Evolutionary conservation across 352 stramenopile species (phyloP), one percentile per base, ranked within the genome.

Genomic region (Globisporangium emineosum): DNA sequence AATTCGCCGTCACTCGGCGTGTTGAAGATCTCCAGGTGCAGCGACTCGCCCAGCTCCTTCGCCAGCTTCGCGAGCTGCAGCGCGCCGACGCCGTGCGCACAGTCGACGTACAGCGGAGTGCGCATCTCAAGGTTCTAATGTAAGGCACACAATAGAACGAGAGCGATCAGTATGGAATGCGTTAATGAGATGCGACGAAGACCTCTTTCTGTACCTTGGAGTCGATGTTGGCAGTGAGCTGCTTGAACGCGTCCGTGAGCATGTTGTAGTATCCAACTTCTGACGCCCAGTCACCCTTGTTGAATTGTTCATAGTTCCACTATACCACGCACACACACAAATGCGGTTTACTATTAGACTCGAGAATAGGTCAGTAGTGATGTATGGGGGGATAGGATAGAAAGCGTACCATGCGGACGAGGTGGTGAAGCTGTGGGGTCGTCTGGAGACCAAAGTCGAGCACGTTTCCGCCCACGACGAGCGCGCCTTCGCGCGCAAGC

Each of bases 401-500:
- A 54, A 33, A 55, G 29, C 27, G 37, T 77, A 92, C 90, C 77
- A 98, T 96, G 66, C 96, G 84, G 13, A 99, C 97, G 66, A 96
- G 89, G 77, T 99, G 95, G 82, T 99, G 97, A 30, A 99, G 76
- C 79, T 98, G 91, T 25, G 97, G 97, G 50, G 97, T 99, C 29
- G 96, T 99, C 53, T 99, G 90, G 47, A 98, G 75, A 5, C 97
- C 97, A 78, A 98, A 95, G 84, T 99, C 89, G 43, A 97, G 75
- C 42, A 98, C 91, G 35, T 92, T 90, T 61, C 89, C 92, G 35
- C 89, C 87, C 12, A 97, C 85, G 13, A 92, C 88, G 30, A 95
- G 81, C 63, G 97, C 84, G 43, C 94, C 94, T 64, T 94, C 82
- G 12, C 91, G 88, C 12, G 86, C 91, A 13, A 98, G 81, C 57